phyloP scores from a whole-genome alignment of 2,329 filamentous ascomycete genomes.

The Colletotrichum graminicola region DNA sequence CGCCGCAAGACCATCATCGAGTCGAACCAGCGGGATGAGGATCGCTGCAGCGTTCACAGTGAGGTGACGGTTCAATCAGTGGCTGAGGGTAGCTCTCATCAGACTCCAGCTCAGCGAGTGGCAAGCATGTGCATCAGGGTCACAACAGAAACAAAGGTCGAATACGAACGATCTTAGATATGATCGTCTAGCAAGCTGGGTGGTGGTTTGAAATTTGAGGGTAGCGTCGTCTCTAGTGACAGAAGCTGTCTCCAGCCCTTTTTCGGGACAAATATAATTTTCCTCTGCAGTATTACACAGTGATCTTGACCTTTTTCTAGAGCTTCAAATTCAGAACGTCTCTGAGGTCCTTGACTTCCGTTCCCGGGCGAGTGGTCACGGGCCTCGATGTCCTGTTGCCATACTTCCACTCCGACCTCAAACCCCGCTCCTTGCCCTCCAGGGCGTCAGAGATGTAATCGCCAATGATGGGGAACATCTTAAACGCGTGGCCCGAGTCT shows the following conservation, averaged over 20 bases:
- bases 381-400: constrained; percentile 41
- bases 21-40: neutral
- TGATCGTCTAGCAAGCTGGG: neutral
- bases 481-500: constrained; percentile 47
- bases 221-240: neutral
- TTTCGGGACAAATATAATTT: neutral
- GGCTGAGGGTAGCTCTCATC: neutral
- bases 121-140: constrained; percentile 29
- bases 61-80: neutral
- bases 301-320: neutral
- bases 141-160: constrained; percentile 34
- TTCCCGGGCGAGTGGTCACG: constrained; percentile 40
- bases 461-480: constrained; percentile 47
- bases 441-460: constrained; percentile 44
- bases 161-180: constrained; percentile 22
- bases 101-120: neutral
- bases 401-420: constrained; percentile 44
- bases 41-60: neutral
- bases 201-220: too few species aligned
- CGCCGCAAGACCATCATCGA: constrained; percentile 15
- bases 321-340: constrained; percentile 37
- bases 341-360: constrained; percentile 44
- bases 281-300: neutral
- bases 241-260: neutral
- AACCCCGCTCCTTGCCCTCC: constrained; percentile 39